Base-by-base conservation (phyloP, 1,139 yeast species). In the Hansenula sp. region DNA sequence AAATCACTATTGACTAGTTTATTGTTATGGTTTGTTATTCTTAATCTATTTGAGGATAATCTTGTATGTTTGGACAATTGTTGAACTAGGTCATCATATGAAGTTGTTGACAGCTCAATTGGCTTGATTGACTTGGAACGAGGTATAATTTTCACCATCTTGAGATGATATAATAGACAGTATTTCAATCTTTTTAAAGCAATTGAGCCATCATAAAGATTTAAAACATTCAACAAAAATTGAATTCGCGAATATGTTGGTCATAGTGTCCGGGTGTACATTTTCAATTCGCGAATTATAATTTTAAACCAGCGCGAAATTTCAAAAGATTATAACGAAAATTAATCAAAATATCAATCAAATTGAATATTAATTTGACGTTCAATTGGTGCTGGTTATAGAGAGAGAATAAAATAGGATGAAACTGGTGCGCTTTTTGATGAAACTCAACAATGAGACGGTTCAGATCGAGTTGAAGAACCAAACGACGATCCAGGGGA, bases 381-480 rank as follows among this genome's bases (percentile, higher is more conserved):
- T n/a, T n/a, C 17, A 36, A 17, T 5, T 4, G 12, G 17, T 24
- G 8, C 12, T 7, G 18, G 15, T 6, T 7, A 5, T 6, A 29
- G n/a, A n/a, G n/a, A n/a, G n/a, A n/a, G n/a, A n/a, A n/a, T n/a
- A n/a, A 27, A 13, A 11, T 38, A 61, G 34, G 33, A 80, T 81
- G 87, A 79, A 81, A 63, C 63, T 81, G 38, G 83, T 79, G 16
- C 29, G 86, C 51, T 91, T 93, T 63, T 71, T 93, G 49, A 89
- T 89, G 93, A 91, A 89, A 59, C 70, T 93, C 54, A 81, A 86
- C 38, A 83, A 82, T 50, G 98, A 91, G 66, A 82, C 91, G 38
- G 93, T 93, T 8, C 93, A 94, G 43, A 88, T 93, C 24, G 99
- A 93, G 62, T 72, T 93, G 59, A 93, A 93, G 64, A 90, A 93